These are phyloP conservation scores for Rhodocollybia butyracea DNA, from an alignment of 768 basidiomycete species.

Conservation along the genomic window DNA sequence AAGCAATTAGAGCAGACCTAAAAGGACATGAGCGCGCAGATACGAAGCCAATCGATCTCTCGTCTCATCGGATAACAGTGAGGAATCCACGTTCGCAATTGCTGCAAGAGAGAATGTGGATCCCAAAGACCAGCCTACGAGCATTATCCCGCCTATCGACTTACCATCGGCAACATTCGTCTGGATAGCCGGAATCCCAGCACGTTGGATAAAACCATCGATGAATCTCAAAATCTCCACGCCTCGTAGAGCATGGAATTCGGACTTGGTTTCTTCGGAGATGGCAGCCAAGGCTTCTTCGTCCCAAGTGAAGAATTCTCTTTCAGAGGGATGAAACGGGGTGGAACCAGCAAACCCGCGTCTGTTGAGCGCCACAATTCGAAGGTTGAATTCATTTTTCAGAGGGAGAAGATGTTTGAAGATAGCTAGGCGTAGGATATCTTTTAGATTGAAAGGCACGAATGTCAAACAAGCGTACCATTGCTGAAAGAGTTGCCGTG, in stretches of 20 bases:
- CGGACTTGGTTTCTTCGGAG: constrained; percentile 19
- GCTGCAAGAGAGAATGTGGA: constrained; percentile 19
- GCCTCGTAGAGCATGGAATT: constrained; percentile 24
- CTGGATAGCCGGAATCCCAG: constrained; percentile 22
- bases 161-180: background rate
- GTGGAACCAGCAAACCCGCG: constrained; percentile 35
- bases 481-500: constrained; percentile 5
- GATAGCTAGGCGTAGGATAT: no score
- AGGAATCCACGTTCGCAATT: constrained; percentile 16
- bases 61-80: constrained; percentile 14
- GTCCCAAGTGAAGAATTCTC: constrained; percentile 8
- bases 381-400: constrained; percentile 23
- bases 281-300: constrained; percentile 4
- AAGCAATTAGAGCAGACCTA: constrained; percentile 18
- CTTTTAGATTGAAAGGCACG: no score
- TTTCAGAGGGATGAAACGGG: constrained; percentile 24
- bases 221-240: constrained; percentile 32
- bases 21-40: constrained; percentile 22
- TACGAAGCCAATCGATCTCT: constrained; percentile 14
- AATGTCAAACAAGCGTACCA: background rate
- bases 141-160: constrained; percentile 23
- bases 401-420: constrained; percentile 27
- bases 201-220: constrained; percentile 24
- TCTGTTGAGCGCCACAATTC: constrained; percentile 33
- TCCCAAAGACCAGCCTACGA: constrained; percentile 35